These are phyloP conservation scores for Domatiomyces globalis DNA, from an alignment of 2,329 filamentous ascomycete species.

Conservation along the genomic window DNA sequence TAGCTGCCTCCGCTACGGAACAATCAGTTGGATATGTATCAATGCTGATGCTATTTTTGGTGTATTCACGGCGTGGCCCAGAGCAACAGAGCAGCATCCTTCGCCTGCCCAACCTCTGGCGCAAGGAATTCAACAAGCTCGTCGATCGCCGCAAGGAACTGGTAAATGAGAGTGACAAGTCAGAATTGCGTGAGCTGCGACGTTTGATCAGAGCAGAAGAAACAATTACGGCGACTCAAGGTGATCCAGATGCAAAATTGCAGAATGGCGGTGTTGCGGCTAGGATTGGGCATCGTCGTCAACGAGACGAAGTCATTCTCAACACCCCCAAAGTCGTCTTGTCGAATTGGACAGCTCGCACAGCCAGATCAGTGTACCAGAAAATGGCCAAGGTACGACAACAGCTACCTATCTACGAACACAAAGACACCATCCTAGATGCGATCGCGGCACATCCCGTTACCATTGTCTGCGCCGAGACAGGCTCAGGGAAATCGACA, in stretches of 20 bases:
- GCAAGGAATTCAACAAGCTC: conserved; percentile 74
- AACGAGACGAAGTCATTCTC: neutral
- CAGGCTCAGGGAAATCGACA: conserved; percentile 91
- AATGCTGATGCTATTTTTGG: conserved; percentile 64
- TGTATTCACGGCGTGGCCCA: conserved; percentile 62
- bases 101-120: conserved; percentile 64
- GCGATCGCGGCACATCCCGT: conserved; percentile 69
- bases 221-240: neutral
- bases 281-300: neutral
- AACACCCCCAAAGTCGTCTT: conserved; percentile 4
- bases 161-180: conserved; percentile 56
- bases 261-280: neutral
- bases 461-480: conserved; percentile 90
- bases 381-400: conserved; percentile 65
- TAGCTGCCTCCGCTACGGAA: conserved; percentile 59
- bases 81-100: conserved; percentile 32
- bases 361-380: conserved; percentile 40
- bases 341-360: conserved; percentile 10
- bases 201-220: conserved; percentile 22
- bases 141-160: conserved; percentile 55
- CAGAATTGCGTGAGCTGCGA: conserved; percentile 50
- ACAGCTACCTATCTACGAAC: conserved; percentile 80
- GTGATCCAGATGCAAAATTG: neutral
- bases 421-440: conserved; percentile 61
- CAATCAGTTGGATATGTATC: conserved; percentile 83